These are phyloP conservation scores for Stephanodiscus triporus DNA, from an alignment of 108 stramenopile genomes.

Conservation along the genomic window DNA sequence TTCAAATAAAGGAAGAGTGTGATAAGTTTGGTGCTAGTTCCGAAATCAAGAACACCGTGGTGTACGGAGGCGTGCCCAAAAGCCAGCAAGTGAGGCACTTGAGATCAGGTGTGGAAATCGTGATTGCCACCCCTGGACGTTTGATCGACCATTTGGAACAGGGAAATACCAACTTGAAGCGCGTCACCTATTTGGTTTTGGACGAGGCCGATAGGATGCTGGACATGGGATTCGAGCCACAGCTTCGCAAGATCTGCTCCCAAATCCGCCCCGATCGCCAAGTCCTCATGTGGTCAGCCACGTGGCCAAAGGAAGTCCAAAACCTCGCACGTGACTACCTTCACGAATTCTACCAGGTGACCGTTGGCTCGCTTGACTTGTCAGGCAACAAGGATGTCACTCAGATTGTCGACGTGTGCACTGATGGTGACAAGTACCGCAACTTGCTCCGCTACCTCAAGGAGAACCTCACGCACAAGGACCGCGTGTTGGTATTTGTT, in stretches of 20 bases:
- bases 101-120: constrained; percentile 92
- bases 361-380: constrained; percentile 97
- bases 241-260: constrained; percentile 94
- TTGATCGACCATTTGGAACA: constrained; percentile 97
- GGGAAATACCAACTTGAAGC: constrained; percentile 93
- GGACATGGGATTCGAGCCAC: constrained; percentile 99
- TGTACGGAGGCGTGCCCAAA: constrained; percentile 99
- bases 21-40: constrained; percentile 96
- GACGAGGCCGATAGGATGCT: constrained; percentile 97
- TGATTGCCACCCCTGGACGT: constrained; percentile 98
- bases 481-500: constrained; percentile 95
- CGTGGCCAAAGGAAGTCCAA: constrained; percentile 98
- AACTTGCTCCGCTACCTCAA: constrained; percentile 76
- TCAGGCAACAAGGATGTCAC: constrained; percentile 97
- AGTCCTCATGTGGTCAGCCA: constrained; percentile 99
- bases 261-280: constrained; percentile 98
- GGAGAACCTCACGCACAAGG: constrained; percentile 79
- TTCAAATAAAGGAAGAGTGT: constrained; percentile 99
- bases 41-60: constrained; percentile 97
- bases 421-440: constrained; percentile 93
- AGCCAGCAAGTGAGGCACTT: constrained; percentile 76
- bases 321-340: constrained; percentile 94
- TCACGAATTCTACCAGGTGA: constrained; percentile 91
- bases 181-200: constrained; percentile 97
- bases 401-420: constrained; percentile 91